Evolutionary conservation across 768 basidiomycete genomes (phyloP).

Genomic region (Collybiopsis luxurians): DNA sequence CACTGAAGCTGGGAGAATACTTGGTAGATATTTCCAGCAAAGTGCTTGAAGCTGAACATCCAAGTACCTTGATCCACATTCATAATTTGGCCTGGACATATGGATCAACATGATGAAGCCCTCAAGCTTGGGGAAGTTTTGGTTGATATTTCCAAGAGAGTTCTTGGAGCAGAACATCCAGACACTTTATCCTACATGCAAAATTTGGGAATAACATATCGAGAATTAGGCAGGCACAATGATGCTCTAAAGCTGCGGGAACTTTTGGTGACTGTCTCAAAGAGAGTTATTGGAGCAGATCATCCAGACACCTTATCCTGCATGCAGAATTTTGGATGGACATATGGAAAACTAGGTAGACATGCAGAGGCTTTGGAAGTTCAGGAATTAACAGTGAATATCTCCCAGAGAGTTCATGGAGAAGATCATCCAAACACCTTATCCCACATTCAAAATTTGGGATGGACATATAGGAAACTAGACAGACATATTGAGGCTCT

Average conservation of each 20-base stretch:
- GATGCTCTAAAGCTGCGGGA: neutral
- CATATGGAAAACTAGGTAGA: neutral
- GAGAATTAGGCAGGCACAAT: neutral
- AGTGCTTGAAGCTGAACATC: neutral
- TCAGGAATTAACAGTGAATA: neutral
- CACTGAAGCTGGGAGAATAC: neutral
- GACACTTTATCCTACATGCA: neutral
- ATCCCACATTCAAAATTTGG: neutral
- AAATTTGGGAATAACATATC: neutral
- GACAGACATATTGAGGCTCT: neutral
- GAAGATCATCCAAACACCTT: neutral
- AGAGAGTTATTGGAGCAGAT: neutral
- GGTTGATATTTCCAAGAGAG: neutral
- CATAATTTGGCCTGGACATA: neutral
- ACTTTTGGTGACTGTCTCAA: neutral
- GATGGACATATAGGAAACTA: too few relatives aligned
- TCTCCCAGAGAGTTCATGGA: neutral
- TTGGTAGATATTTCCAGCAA: neutral
- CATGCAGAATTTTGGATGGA: neutral
- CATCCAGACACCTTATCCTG: neutral
- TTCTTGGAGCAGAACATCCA: neutral
- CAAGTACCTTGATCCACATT: neutral
- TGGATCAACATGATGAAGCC: neutral
- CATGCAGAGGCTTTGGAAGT: constrained; percentile 1
- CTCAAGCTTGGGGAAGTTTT: neutral